Percentiles rank a stretch among this genome's conserved stretches.
Evolutionary conservation across 257 asterid species (phyloP).

Genomic region (Ligustrum vulgare): DNA sequence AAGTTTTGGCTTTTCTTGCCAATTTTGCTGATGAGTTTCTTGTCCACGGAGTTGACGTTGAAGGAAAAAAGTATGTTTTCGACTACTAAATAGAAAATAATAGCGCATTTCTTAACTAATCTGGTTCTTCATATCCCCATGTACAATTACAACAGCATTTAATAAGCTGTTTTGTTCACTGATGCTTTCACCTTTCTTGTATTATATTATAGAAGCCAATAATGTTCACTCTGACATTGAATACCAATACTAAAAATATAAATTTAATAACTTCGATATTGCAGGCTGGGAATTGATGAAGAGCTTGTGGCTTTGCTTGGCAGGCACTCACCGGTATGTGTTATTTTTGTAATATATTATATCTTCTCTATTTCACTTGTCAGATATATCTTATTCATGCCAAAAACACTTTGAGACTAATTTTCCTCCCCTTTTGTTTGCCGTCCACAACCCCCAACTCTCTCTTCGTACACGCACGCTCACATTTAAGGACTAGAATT

Average conservation of each 20-base stretch:
- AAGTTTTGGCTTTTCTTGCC: constrained; percentile 69
- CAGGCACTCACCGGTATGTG: constrained; percentile 64
- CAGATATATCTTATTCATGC: neutral
- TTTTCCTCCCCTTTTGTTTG: neutral
- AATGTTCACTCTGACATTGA: neutral
- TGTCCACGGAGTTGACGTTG: constrained; percentile 98
- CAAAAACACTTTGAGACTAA: neutral
- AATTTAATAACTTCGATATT: constrained; percentile 18
- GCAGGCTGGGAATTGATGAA: constrained; percentile 93
- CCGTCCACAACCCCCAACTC: neutral
- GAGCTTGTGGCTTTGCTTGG: constrained; percentile 93
- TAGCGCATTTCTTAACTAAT: neutral
- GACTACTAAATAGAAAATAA: neutral
- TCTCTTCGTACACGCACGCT: no score
- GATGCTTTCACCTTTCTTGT: constrained; percentile 1
- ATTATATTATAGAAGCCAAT: constrained; percentile 8
- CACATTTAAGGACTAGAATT: neutral
- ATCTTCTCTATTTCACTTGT: neutral
- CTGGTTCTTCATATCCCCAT: neutral
- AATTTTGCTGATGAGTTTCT: constrained; percentile 84
- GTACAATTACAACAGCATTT: neutral
- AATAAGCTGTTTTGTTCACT: constrained; percentile 5
- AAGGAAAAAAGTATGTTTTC: constrained; percentile 79
- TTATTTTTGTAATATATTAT: neutral
- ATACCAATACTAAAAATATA: constrained; percentile 5